A percentile compares a stretch with the other conserved stretches of the same genome.
phyloP scores from a whole-genome alignment of 352 stramenopile species.

The Phytophthora chlamydospora region DNA sequence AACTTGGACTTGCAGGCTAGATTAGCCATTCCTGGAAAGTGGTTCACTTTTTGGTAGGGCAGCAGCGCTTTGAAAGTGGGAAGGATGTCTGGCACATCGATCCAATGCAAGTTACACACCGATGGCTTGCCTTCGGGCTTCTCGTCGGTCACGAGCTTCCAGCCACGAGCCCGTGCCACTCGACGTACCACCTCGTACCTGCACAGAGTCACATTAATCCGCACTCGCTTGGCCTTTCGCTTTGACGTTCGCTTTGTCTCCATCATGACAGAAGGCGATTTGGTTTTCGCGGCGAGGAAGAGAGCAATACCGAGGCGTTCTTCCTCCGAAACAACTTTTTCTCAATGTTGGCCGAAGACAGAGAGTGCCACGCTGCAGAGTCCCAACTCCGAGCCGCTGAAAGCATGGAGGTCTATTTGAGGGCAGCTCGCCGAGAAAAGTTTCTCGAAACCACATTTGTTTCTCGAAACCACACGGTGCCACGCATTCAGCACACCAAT shows the following conservation, averaged over 20 bases:
- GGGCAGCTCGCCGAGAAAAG: not conserved
- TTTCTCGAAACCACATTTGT: too few relatives aligned
- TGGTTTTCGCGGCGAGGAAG: not conserved
- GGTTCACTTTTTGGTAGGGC: slow-evolving; percentile 95
- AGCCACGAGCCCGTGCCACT: slow-evolving; percentile 75
- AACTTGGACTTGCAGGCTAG: slow-evolving; percentile 95
- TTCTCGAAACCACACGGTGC: slow-evolving; percentile 1
- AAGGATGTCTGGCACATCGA: slow-evolving; percentile 93
- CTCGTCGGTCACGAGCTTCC: slow-evolving; percentile 77
- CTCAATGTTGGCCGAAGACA: too few relatives aligned
- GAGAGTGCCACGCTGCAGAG: too few relatives aligned
- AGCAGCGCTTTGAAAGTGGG: slow-evolving; percentile 89
- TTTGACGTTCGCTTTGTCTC: slow-evolving; percentile 29
- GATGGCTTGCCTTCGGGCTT: slow-evolving; percentile 66
- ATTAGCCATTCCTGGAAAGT: slow-evolving; percentile 96
- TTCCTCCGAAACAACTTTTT: too few relatives aligned
- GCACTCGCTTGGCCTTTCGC: slow-evolving; percentile 56
- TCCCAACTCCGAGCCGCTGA: not conserved
- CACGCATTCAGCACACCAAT: not conserved
- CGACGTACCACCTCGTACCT: slow-evolving; percentile 87
- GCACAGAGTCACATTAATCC: slow-evolving; percentile 77
- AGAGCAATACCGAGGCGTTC: too few relatives aligned
- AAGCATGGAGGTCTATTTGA: not conserved
- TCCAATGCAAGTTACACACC: slow-evolving; percentile 94
- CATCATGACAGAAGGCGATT: slow-evolving; percentile 7